Conservation (phyloP, 768 basidiomycete species). For the Chiua virens region DNA sequence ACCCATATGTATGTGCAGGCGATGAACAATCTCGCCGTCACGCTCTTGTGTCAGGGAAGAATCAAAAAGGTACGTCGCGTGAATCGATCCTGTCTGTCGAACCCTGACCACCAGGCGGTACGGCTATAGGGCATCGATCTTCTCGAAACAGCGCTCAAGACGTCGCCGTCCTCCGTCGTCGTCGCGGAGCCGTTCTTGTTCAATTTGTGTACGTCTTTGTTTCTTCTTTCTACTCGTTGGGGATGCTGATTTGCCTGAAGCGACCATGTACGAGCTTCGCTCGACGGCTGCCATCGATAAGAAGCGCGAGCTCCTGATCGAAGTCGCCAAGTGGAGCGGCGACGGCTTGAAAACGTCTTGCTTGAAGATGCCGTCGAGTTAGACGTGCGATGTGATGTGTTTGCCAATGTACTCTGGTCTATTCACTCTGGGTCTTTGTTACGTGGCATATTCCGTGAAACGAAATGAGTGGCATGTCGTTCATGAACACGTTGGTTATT, state of each 20-base stretch:
- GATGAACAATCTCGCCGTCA: constrained; percentile 75
- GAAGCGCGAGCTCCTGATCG: constrained; percentile 70
- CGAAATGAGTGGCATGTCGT: background rate
- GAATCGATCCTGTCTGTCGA: background rate
- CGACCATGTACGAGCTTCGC: constrained; percentile 81
- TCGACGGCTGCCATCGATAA: constrained; percentile 71
- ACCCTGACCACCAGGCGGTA: background rate
- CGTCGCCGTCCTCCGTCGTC: constrained; percentile 69
- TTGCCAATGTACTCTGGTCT: too few species aligned
- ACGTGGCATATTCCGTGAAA: background rate
- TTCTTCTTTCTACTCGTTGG: background rate
- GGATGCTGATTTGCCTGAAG: constrained; percentile 23
- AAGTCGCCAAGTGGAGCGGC: constrained; percentile 84
- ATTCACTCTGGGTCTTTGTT: too few species aligned
- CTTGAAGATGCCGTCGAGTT: constrained; percentile 73
- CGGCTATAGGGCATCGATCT: constrained; percentile 69
- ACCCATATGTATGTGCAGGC: constrained; percentile 37
- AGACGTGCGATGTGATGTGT: constrained; percentile 2
- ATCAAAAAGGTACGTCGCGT: constrained; percentile 59
- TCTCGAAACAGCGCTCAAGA: constrained; percentile 58
- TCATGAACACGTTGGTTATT: background rate
- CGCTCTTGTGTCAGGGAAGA: constrained; percentile 67
- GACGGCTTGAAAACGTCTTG: constrained; percentile 77
- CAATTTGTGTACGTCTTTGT: constrained; percentile 64
- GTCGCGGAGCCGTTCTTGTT: constrained; percentile 83